phyloP scores from a whole-genome alignment of 371 early-diverging fungal genomes.

The Rhizopus arrhizus region DNA sequence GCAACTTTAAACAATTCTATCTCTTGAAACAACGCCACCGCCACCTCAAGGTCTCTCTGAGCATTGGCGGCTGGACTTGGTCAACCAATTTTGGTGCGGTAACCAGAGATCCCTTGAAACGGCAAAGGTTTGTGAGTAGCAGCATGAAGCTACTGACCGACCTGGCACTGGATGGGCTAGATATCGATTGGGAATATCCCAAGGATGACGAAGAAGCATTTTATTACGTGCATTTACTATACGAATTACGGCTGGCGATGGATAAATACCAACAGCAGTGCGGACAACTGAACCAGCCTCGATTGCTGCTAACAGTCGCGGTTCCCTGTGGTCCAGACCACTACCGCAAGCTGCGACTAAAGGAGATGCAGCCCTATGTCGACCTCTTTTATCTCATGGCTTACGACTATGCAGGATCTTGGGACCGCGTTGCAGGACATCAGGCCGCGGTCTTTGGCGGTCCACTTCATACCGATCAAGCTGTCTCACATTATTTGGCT shows the following conservation, averaged over 20 bases:
- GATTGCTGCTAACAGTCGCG: conserved; percentile 68
- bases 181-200: conserved; percentile 91
- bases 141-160: conserved; percentile 63
- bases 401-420: conserved; percentile 77
- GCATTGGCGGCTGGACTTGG: conserved; percentile 91
- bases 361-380: conserved; percentile 64
- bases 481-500: conserved; percentile 67
- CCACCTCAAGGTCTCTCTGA: conserved; percentile 70
- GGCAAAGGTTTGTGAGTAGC: conserved; percentile 64
- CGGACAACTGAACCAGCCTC: conserved; percentile 45
- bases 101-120: conserved; percentile 54
- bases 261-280: conserved; percentile 49
- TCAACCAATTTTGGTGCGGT: conserved; percentile 83
- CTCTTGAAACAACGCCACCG: conserved; percentile 73
- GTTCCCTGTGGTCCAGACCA: conserved; percentile 68
- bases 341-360: conserved; percentile 60
- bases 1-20: conserved; percentile 80
- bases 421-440: conserved; percentile 76
- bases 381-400: conserved; percentile 82
- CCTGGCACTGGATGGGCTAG: conserved; percentile 57
- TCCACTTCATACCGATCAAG: conserved; percentile 59
- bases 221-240: conserved; percentile 75
- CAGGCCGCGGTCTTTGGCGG: conserved; percentile 82
- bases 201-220: conserved; percentile 70
- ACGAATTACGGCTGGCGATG: conserved; percentile 67